Conservation (phyloP, 208 protist species). For the Leishmania major region DNA sequence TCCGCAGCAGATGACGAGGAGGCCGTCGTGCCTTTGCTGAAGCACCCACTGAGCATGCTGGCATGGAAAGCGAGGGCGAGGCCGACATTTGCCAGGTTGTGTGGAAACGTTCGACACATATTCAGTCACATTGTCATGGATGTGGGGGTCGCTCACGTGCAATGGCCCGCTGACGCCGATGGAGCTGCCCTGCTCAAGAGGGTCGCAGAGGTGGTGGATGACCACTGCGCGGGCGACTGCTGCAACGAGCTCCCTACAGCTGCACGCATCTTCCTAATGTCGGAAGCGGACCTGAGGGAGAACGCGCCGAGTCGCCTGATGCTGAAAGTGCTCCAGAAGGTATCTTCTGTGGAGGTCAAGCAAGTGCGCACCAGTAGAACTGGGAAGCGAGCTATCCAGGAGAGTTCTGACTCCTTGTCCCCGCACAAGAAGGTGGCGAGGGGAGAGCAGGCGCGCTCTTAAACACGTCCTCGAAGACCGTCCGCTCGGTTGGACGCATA, state of each 20-base stretch:
- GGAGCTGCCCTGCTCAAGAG: slow-evolving; percentile 11
- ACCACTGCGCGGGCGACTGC: neutral
- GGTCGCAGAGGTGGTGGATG: slow-evolving; percentile 21
- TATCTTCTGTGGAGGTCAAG: slow-evolving; percentile 6
- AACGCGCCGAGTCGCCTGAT: slow-evolving; percentile 62
- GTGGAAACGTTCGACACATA: slow-evolving; percentile 68
- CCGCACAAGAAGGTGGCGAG: neutral
- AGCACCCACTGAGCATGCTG: slow-evolving; percentile 14
- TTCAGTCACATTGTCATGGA: slow-evolving; percentile 87
- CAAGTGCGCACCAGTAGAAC: neutral
- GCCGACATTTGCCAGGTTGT: neutral
- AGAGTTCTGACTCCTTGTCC: neutral
- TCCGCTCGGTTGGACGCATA: neutral
- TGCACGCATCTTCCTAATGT: slow-evolving; percentile 51
- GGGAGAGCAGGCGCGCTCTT: neutral
- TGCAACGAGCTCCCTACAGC: neutral
- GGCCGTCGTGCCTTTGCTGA: neutral
- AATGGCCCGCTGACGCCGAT: slow-evolving; percentile 29
- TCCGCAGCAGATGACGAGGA: neutral
- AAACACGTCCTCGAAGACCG: neutral
- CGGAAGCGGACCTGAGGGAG: slow-evolving; percentile 42
- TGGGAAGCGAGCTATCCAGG: neutral
- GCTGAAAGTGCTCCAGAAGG: slow-evolving; percentile 58
- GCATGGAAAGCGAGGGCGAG: neutral
- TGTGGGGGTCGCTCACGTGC: slow-evolving; percentile 64